Base-by-base conservation (phyloP, 1,284 basidiomycete genomes). In the Ceratorhiza oryzae-sativae region DNA sequence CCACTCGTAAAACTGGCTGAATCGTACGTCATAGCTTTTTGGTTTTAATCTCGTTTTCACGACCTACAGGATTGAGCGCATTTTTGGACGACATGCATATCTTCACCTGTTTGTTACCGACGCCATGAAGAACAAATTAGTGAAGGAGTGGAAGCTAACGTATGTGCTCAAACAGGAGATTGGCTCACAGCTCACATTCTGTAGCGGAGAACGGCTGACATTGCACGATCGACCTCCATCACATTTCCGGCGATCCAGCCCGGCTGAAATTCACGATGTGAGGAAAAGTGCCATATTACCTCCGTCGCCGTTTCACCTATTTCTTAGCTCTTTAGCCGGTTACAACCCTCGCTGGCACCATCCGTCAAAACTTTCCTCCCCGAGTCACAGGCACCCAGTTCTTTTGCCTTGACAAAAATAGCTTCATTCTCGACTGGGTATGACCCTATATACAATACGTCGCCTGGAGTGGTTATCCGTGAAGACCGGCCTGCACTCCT, bases 71-170 rank as follows among this genome's bases (percentile, higher is more conserved):
- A 90, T 97, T 75, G 95, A 98, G 79, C 79, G 80, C 23, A 85
- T 81, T 15, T 97, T 95, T 80, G 95, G 96, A 1, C 84, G 84
- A 41, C 82, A 79, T 0, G 97, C 97, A 0, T 91, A 91, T 78
- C 93, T 92, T 0, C 97, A 99, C 78, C 80, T 99, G 0, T 98
- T 98, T 79, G 97, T 99, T 6, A 98, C 97, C 0, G 81, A 86
- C 51, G 95, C 95, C 0, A 95, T 99, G 91, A 87, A 84, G 65
- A 85, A 90, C 49, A 84, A 85, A 75, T 83, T 99, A 32, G 83
- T 86, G 2, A 81, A 86, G 45, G 85, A 92, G 73, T 98, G 95
- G 93, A 80, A 87, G 59, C 82, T 98, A 12, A 81, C 88, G 92
- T 94, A 75, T 71, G 91, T 85, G 3, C 32, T 1, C 45, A 13